Percentiles rank a stretch among this genome's conserved stretches.
Evolutionary conservation across 73 alveolate species (phyloP).

Genomic region (Paramecium pentaurelia): DNA sequence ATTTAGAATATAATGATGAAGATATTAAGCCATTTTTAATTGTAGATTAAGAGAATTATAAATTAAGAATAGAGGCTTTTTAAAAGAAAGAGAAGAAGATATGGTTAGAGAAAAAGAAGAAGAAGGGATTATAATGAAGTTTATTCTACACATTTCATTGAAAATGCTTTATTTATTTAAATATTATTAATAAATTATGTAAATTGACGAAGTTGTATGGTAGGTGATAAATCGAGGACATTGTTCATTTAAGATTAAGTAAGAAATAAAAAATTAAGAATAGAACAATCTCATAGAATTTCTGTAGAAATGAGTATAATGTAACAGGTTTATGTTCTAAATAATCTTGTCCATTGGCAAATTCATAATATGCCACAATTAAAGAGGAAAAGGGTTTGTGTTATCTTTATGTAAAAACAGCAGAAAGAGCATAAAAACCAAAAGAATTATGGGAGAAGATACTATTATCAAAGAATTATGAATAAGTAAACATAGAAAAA

Average conservation of each 20-base stretch:
- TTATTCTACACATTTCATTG: not conserved
- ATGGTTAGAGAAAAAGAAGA: slow-evolving; percentile 7
- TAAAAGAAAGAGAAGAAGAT: not conserved
- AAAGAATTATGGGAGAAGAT: slow-evolving; percentile 96
- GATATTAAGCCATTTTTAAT: not conserved
- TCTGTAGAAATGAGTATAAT: slow-evolving; percentile 96
- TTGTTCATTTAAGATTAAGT: slow-evolving; percentile 67
- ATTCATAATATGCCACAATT: slow-evolving; percentile 95
- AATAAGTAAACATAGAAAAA: slow-evolving; percentile 55
- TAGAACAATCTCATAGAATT: slow-evolving; percentile 89
- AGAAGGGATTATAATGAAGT: not conserved
- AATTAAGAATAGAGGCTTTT: not conserved
- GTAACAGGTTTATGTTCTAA: slow-evolving; percentile 99
- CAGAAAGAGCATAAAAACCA: slow-evolving; percentile 98
- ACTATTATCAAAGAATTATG: slow-evolving; percentile 90
- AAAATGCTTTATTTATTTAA: not conserved
- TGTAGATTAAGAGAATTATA: not conserved
- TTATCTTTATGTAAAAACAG: slow-evolving; percentile 93
- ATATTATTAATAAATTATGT: not conserved
- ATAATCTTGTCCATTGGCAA: slow-evolving; percentile 98
- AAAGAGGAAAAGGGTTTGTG: slow-evolving; percentile 96
- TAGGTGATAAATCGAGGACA: slow-evolving; percentile 57
- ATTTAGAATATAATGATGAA: not conserved
- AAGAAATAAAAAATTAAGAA: slow-evolving; percentile 16
- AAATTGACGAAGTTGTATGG: slow-evolving; percentile 68